Conservation (phyloP, 2,329 filamentous ascomycete species). For the Aspergillus alliaceus region DNA sequence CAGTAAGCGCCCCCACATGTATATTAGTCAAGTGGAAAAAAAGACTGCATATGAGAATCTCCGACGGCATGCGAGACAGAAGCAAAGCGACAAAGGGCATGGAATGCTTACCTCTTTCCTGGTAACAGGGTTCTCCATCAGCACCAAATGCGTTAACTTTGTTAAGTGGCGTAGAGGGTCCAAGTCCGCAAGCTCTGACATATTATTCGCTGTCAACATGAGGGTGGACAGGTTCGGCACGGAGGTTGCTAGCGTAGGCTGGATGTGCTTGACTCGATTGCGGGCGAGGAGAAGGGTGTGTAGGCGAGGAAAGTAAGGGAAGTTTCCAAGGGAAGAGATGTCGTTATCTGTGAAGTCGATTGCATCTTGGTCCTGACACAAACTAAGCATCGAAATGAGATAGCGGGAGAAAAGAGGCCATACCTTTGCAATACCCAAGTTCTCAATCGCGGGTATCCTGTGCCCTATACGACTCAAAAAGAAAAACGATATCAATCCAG, state of each 20-base stretch:
- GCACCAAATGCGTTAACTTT: constrained; percentile 73
- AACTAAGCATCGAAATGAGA: neutral
- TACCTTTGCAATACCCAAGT: constrained; percentile 90
- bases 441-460: constrained; percentile 96
- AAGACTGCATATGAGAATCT: neutral
- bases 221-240: constrained; percentile 81
- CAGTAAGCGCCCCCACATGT: constrained; percentile 2
- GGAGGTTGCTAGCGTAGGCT: constrained; percentile 69
- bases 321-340: constrained; percentile 84
- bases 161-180: constrained; percentile 72
- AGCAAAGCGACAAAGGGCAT: neutral
- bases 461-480: constrained; percentile 70
- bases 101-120: constrained; percentile 77
- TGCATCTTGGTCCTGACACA: constrained; percentile 77
- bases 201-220: constrained; percentile 78
- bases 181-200: constrained; percentile 82
- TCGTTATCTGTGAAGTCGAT: constrained; percentile 99
- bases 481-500: constrained; percentile 78
- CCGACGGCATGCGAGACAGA: neutral
- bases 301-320: constrained; percentile 85
- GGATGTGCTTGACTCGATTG: constrained; percentile 82
- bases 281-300: constrained; percentile 84
- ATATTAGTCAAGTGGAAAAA: neutral
- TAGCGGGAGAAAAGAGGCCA: constrained; percentile 37
- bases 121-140: constrained; percentile 85